phyloP scores from a whole-genome alignment of 2,329 filamentous ascomycete genomes.

The Orbilia ellipsospora region DNA sequence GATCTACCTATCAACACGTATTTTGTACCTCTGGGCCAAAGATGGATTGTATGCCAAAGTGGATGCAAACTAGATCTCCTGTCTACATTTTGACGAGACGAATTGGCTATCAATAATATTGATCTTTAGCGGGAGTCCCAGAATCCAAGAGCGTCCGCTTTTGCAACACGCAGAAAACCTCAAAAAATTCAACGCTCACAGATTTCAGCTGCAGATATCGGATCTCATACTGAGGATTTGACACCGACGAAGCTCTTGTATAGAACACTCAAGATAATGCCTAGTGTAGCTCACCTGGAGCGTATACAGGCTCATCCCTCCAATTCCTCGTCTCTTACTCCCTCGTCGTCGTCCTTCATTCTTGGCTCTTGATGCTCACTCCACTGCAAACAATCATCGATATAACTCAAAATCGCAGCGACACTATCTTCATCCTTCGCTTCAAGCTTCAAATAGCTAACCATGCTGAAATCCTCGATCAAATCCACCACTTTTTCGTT shows the following conservation, averaged over 20 bases:
- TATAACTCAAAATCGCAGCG: slow-evolving; percentile 83
- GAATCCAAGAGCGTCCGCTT: no score
- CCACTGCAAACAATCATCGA: slow-evolving; percentile 92
- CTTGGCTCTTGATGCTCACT: slow-evolving; percentile 92
- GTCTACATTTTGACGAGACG: no score
- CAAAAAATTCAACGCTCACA: no score
- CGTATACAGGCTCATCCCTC: slow-evolving; percentile 31
- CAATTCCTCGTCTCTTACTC: slow-evolving; percentile 47
- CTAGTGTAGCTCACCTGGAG: no score
- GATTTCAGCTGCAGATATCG: neutral
- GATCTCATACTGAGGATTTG: neutral
- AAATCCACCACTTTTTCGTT: slow-evolving; percentile 84
- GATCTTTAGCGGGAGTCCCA: no score
- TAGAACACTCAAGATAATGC: neutral
- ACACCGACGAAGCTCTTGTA: neutral
- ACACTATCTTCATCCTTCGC: slow-evolving; percentile 93
- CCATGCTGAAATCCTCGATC: slow-evolving; percentile 98
- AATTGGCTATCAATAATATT: no score
- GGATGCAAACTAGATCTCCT: no score
- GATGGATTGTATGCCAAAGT: no score
- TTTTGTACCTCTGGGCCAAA: no score
- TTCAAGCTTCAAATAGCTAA: slow-evolving; percentile 91
- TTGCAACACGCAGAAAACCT: no score
- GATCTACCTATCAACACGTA: no score
- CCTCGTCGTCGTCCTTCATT: slow-evolving; percentile 71